phyloP scores from a whole-genome alignment of 2,329 filamentous ascomycete species.

The Botrytis sinoallii region DNA sequence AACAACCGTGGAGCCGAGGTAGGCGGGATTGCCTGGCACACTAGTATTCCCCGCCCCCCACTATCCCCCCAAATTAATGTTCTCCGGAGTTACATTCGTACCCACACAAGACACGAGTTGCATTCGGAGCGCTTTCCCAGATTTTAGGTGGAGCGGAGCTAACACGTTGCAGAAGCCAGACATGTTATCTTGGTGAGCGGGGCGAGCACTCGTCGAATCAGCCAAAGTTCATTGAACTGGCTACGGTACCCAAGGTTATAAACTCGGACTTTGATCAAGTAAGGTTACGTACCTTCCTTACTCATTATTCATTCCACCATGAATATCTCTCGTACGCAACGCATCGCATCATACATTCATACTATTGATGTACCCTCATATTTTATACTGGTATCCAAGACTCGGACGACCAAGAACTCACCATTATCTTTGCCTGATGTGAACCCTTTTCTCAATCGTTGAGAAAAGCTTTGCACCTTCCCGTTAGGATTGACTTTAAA shows the following conservation, averaged over 20 bases:
- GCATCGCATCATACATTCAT: background rate
- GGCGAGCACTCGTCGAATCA: background rate
- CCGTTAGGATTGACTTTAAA: background rate
- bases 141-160: background rate
- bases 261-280: background rate
- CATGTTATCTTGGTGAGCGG: background rate
- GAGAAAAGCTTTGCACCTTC: background rate
- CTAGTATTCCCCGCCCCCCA: background rate
- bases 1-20: background rate
- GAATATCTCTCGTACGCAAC: background rate
- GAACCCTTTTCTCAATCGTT: background rate
- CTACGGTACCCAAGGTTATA: background rate
- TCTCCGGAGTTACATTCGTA: background rate
- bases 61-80: background rate
- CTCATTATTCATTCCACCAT: background rate
- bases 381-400: background rate
- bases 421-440: background rate
- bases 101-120: background rate
- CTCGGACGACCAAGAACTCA: background rate
- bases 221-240: fast-evolving
- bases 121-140: background rate
- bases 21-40: background rate
- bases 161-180: background rate
- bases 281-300: background rate
- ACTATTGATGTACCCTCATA: background rate